Evolutionary conservation across 257 asterid genomes (phyloP), one percentile per base, ranked within the genome.

Genomic region (Solanum arcanum): DNA sequence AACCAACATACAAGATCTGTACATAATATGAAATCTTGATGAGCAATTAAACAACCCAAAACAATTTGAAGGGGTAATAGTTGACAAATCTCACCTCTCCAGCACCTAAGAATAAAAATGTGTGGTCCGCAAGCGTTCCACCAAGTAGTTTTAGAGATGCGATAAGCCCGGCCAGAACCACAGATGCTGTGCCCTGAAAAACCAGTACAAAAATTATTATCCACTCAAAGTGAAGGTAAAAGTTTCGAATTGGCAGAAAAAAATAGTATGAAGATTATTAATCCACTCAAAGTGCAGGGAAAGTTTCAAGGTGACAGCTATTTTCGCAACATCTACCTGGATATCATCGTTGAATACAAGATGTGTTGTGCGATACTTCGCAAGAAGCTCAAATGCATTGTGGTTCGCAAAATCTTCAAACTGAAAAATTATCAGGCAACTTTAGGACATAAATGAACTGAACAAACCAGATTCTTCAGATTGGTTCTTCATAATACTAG

Each of bases 331-430:
- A 44, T 37, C 85, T 59, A 95, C 99, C 96, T 96, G 98, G 89
- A 95, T 95, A 86, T 96, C 99, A 86, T 96, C 99, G 77, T 96
- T 96, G 90, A 96, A 96, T 60, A 96, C 98, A 39, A 96, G 99
- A 90, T 96, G 98, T 69, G 95, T 92, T 59, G 94, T 90, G 31
- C 98, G 94, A 90, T 93, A 96, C 86, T 91, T 96, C 35, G 93
- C 92, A 84, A 96, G 96, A n/a, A 96, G 93, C 86, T 93, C 94
- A 47, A 96, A 96, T 60, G 99, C 99, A 69, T 95, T 94, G 87
- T 95, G 98, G 92, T 96, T 96, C 66, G 98, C 99, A 88, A 96
- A 96, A 90, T 96, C 98, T 91, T 96, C 99, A 88, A 96, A 96
- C 98, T 96, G 92, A 49, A 82, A 88, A 68, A 39, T 60, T 46